These are phyloP conservation scores for Cicer bijugum DNA, from an alignment of 306 rosid genomes.

Conservation along the genomic window DNA sequence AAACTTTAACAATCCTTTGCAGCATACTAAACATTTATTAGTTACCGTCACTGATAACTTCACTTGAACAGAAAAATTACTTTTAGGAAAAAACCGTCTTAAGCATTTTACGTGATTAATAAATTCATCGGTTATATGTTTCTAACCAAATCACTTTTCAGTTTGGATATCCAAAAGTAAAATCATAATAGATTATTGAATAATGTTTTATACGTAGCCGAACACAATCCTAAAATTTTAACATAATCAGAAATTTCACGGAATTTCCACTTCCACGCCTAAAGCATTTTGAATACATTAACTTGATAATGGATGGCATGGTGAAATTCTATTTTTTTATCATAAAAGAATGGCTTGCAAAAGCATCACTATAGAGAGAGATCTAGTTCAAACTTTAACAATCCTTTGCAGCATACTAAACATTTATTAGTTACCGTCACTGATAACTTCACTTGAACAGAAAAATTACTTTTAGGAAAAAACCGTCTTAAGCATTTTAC, in stretches of 20 bases:
- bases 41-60: neutral
- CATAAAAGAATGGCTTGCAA: no score
- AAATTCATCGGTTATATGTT: slow-evolving; percentile 15
- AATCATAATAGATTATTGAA: slow-evolving; percentile 28
- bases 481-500: slow-evolving; percentile 1
- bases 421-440: neutral
- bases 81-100: neutral
- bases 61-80: neutral
- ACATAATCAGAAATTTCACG: slow-evolving; percentile 13
- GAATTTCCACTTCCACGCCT: slow-evolving; percentile 26
- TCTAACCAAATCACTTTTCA: slow-evolving; percentile 26
- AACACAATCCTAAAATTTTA: slow-evolving; percentile 15
- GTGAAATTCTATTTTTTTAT: neutral
- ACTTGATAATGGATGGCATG: slow-evolving; percentile 12
- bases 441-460: neutral
- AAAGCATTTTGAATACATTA: slow-evolving; percentile 29
- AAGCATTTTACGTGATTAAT: slow-evolving; percentile 17
- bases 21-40: no score
- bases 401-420: no score
- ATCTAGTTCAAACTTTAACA: no score
- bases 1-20: no score
- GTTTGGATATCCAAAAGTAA: neutral
- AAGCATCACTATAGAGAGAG: no score
- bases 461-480: neutral
- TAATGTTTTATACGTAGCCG: neutral